Evolutionary conservation across 2,329 filamentous ascomycete species (phyloP).

Genomic region (Colletotrichum chlorophyti): DNA sequence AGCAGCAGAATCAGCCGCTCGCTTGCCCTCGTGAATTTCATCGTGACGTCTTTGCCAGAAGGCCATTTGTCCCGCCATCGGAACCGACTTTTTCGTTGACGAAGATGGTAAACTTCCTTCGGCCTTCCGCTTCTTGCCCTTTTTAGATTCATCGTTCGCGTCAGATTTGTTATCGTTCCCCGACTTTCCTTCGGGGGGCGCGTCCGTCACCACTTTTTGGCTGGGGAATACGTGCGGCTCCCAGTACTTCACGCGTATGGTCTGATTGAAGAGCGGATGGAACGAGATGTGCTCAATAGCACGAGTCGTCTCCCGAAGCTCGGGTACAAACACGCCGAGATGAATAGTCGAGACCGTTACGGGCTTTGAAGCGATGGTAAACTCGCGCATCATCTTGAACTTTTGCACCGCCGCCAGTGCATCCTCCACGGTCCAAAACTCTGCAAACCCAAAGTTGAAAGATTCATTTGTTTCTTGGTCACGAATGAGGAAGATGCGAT

Average conservation of each 20-base stretch:
- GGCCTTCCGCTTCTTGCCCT: conserved; percentile 61
- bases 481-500: conserved; percentile 78
- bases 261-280: conserved; percentile 71
- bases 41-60: conserved; percentile 53
- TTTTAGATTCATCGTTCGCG: conserved; percentile 40
- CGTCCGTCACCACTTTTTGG: conserved; percentile 64
- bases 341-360: conserved; percentile 80
- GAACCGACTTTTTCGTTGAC: conserved; percentile 44
- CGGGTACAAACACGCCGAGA: conserved; percentile 83
- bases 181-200: conserved; percentile 49
- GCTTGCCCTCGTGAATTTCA: conserved; percentile 42
- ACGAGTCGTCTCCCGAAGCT: conserved; percentile 62
- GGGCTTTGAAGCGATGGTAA: conserved; percentile 77
- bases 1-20: background rate
- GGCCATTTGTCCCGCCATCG: conserved; percentile 51
- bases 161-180: conserved; percentile 44
- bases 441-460: conserved; percentile 83
- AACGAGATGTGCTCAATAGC: conserved; percentile 72
- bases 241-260: conserved; percentile 76
- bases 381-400: conserved; percentile 74
- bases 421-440: conserved; percentile 80
- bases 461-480: conserved; percentile 75
- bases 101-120: conserved; percentile 42
- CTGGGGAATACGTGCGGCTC: conserved; percentile 76
- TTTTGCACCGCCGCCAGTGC: conserved; percentile 77